Evolutionary conservation across 116 monocot genomes (phyloP).

Genomic region (Papilionanthe hybrid): DNA sequence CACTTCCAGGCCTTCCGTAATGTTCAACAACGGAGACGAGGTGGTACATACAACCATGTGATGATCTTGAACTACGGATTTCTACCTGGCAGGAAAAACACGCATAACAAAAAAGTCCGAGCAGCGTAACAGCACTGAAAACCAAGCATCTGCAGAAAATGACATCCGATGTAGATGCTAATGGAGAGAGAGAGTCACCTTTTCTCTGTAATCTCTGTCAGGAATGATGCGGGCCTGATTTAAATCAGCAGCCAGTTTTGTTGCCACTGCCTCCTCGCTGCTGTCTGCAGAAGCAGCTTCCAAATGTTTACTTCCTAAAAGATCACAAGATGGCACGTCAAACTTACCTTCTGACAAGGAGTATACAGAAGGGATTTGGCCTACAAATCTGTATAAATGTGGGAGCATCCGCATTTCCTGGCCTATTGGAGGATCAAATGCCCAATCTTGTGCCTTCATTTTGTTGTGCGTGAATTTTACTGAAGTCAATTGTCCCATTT

Average conservation of each 20-base stretch:
- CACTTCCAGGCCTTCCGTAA: slow-evolving; percentile 74
- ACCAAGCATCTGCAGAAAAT: neutral
- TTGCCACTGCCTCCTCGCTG: neutral
- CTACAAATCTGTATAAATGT: slow-evolving; percentile 17
- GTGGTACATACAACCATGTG: slow-evolving; percentile 28
- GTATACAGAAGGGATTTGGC: slow-evolving; percentile 2
- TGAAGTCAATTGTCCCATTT: slow-evolving; percentile 18
- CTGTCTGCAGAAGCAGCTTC: neutral
- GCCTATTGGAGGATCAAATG: slow-evolving; percentile 13
- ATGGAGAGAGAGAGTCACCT: slow-evolving; percentile 8
- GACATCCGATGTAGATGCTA: neutral
- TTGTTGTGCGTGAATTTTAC: slow-evolving; percentile 9
- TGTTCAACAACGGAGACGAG: slow-evolving; percentile 83
- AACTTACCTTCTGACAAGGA: slow-evolving; percentile 7
- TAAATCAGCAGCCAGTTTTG: no score
- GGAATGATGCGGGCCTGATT: neutral
- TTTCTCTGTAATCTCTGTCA: neutral
- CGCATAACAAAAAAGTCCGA: neutral
- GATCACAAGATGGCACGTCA: neutral
- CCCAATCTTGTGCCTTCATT: slow-evolving; percentile 1
- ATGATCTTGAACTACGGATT: slow-evolving; percentile 9
- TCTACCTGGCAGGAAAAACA: neutral
- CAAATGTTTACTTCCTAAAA: neutral
- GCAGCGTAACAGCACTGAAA: neutral
- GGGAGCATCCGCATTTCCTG: slow-evolving; percentile 24